Evolutionary conservation across 2,329 filamentous ascomycete species (phyloP).

Genomic region (Intubia oerlemansii): DNA sequence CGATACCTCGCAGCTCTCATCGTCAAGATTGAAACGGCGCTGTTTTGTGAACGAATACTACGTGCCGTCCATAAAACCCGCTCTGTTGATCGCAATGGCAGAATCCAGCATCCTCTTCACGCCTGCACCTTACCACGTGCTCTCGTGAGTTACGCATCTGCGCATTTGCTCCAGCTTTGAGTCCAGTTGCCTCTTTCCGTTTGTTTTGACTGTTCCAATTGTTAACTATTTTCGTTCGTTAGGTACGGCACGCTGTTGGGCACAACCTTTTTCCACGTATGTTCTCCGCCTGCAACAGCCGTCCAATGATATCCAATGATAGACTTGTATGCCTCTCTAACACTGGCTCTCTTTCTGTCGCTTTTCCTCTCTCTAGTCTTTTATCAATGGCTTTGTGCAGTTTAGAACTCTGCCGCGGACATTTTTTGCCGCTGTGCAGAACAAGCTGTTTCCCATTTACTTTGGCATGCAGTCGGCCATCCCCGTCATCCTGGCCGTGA

Average conservation of each 20-base stretch:
- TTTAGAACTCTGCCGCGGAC: conserved; percentile 58
- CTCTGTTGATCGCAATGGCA: no score
- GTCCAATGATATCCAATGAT: no score
- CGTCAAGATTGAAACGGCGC: no score
- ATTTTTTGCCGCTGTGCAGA: conserved; percentile 64
- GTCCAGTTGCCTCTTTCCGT: no score
- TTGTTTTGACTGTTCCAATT: no score
- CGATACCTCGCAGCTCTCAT: no score
- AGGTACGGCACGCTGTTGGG: conserved; percentile 82
- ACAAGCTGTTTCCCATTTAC: conserved; percentile 68
- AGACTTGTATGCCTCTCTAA: not conserved
- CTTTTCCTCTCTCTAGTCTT: conserved; percentile 24
- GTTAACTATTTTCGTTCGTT: no score
- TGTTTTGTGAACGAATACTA: no score
- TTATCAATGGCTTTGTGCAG: conserved; percentile 51
- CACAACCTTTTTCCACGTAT: conserved; percentile 65
- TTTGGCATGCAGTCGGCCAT: conserved; percentile 65
- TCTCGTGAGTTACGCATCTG: conserved; percentile 45
- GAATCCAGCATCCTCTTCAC: conserved; percentile 32
- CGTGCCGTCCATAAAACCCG: no score
- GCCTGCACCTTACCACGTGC: conserved; percentile 53
- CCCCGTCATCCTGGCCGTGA: conserved; percentile 53
- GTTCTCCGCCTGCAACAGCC: conserved; percentile 1
- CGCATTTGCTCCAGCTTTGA: no score
- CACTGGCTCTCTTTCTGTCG: not conserved